These are phyloP conservation scores for Ceratocystis alfenasii DNA, from an alignment of 2,329 filamentous ascomycete genomes.

Conservation along the genomic window DNA sequence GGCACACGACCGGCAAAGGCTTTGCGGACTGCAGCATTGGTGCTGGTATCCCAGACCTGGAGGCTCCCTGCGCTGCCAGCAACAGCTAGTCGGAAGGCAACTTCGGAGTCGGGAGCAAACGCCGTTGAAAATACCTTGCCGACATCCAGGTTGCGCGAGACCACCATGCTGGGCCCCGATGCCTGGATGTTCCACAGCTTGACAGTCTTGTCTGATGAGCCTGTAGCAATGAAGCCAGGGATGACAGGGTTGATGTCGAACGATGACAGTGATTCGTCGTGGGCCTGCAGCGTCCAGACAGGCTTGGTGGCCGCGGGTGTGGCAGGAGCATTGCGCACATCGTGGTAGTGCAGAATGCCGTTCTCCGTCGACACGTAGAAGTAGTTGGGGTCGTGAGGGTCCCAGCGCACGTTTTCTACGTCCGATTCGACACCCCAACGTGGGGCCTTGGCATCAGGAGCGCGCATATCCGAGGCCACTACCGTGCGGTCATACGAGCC, in stretches of 20 bases:
- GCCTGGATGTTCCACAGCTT: constrained; percentile 90
- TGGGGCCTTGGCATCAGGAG: constrained; percentile 67
- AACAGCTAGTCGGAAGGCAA: constrained; percentile 83
- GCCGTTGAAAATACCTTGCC: constrained; percentile 86
- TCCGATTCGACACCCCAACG: constrained; percentile 93
- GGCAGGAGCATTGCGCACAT: constrained; percentile 63
- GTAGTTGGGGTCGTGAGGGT: constrained; percentile 81
- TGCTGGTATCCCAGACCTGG: constrained; percentile 93
- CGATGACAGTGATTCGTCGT: constrained; percentile 80
- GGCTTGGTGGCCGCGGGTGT: constrained; percentile 67
- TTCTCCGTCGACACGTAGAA: constrained; percentile 94
- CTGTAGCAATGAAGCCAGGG: constrained; percentile 85
- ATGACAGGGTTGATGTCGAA: constrained; percentile 87
- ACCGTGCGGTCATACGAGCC: constrained; percentile 92
- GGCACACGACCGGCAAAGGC: constrained; percentile 60
- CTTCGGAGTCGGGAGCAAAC: constrained; percentile 82
- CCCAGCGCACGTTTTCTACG: constrained; percentile 85
- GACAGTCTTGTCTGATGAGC: constrained; percentile 85
- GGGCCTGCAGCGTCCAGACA: constrained; percentile 88
- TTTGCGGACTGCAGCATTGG: constrained; percentile 73
- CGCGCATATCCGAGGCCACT: constrained; percentile 91
- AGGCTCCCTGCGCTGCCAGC: constrained; percentile 88
- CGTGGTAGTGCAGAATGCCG: constrained; percentile 85
- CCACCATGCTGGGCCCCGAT: constrained; percentile 76
- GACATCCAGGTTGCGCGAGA: constrained; percentile 81